Percentiles rank a stretch among this genome's conserved stretches.
These are phyloP conservation scores for Pleodorina starrii DNA, from an alignment of 139 green algal genomes.

Conservation along the genomic window DNA sequence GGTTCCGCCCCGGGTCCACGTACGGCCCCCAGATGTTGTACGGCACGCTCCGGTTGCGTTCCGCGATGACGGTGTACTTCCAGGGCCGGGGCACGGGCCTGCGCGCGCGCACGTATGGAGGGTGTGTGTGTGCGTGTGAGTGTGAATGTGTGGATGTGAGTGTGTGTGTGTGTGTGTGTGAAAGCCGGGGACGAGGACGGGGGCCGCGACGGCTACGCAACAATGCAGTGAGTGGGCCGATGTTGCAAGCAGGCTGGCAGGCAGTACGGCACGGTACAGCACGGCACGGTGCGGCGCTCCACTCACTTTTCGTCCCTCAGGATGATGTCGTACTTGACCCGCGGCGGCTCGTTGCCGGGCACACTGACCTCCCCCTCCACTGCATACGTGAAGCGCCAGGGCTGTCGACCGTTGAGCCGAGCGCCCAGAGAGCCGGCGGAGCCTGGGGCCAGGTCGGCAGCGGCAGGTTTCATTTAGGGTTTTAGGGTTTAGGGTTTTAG, in stretches of 20 bases:
- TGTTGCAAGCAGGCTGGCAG: too few species aligned
- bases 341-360: neutral
- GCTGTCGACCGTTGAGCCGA: slow-evolving; percentile 27
- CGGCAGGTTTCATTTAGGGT: too few species aligned
- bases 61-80: slow-evolving; percentile 30
- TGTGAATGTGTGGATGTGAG: neutral
- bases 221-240: too few species aligned
- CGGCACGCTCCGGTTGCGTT: neutral
- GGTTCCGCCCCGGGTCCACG: slow-evolving; percentile 26
- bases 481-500: neutral
- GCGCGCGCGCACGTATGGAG: neutral
- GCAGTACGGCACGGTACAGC: too few species aligned
- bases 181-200: too few species aligned
- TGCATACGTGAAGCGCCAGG: slow-evolving; percentile 24
- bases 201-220: too few species aligned
- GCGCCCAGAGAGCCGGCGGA: neutral
- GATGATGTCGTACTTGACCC: neutral
- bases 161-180: neutral
- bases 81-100: neutral
- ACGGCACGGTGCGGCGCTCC: too few species aligned
- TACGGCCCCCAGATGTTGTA: slow-evolving; percentile 45
- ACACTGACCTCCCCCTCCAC: neutral
- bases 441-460: neutral
- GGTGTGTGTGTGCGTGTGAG: neutral
- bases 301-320: slow-evolving; percentile 23